Evolutionary conservation across 176 grass and related monocot species (phyloP), one percentile per base, ranked within the genome.

Genomic region (Oryza rufipogon): DNA sequence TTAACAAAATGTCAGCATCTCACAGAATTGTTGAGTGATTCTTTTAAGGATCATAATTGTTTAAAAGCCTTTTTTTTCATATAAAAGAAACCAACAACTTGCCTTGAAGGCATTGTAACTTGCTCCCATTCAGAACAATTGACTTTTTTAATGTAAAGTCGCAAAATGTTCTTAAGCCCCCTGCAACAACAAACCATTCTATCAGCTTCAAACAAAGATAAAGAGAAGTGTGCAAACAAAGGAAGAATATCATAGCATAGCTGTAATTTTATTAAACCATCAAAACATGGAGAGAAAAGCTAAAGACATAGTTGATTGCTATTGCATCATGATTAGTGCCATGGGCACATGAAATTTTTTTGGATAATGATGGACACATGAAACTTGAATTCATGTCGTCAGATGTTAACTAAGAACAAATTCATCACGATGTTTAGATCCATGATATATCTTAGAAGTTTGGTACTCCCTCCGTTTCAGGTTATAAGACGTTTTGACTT

Each of bases 111-210:
- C 89, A 99, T 87, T 79, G 68, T 44, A 92, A 99, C 47, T 71
- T 79, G 91, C 86, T 99, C 93, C 96, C 96, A 96, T 47, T 99
- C 93, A 14, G 91, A 93, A 81, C 87, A 94, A 76, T 94, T 96
- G 7, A 13, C 87, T 81, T 54, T 94, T 91, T 94, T 99, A 81
- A 99, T 88, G 88, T 90, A 83, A 72, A 99, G 88, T 66, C 90
- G 87, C 78, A 94, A 80, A 86, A 96, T 96, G 71, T 94, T 99
- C 78, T 79, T 89, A 80, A 99, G 93, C 28, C 93, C 96, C 90
- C 96, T 99, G 93, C 76, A 91, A 82, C 33, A 77, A 56, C 61
- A 73, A 88, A 82, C 6, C 5, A 82, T 54, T 78, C 9, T 81
- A 70, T 91, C 38, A 91, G 73, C 38, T 41, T 66, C 52, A 9